Percentiles rank a stretch among this genome's conserved stretches.
Conservation (phyloP, 2,329 filamentous ascomycete species). For the Emergomyces orientalis region DNA sequence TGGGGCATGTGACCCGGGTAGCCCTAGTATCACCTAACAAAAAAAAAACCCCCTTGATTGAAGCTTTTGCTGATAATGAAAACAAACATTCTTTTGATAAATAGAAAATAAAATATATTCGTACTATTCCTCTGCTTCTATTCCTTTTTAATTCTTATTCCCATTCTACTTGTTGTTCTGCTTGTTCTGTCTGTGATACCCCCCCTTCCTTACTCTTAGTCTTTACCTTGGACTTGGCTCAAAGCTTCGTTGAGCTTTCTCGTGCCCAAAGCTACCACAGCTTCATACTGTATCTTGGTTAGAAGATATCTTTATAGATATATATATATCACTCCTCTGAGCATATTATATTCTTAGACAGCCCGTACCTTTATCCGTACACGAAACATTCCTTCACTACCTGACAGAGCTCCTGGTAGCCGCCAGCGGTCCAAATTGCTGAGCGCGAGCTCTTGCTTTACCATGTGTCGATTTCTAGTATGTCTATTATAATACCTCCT, state of each 20-base stretch:
- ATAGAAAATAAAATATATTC: neutral
- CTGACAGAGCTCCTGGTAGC: neutral
- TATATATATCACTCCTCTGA: neutral
- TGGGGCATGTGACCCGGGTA: too few species aligned
- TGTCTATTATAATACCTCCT: neutral
- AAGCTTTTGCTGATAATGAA: too few species aligned
- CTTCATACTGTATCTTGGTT: too few species aligned
- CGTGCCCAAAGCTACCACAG: neutral
- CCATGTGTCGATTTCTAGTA: constrained; percentile 54
- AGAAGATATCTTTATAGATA: too few species aligned
- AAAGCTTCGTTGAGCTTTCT: too few species aligned
- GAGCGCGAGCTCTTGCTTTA: constrained; percentile 1
- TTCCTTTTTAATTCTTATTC: neutral
- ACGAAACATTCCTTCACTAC: neutral
- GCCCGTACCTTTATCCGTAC: neutral
- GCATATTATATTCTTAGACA: neutral
- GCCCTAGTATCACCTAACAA: neutral
- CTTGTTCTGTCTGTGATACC: constrained; percentile 7
- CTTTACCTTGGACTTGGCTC: too few species aligned
- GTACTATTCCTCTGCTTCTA: neutral
- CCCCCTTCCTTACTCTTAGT: neutral
- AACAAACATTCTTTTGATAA: neutral
- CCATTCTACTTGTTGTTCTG: neutral
- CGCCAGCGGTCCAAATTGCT: neutral
- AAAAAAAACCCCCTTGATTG: too few species aligned